Evolutionary conservation across 2,329 filamentous ascomycete genomes (phyloP).

Genomic region (Phaeosphaeria sp.): DNA sequence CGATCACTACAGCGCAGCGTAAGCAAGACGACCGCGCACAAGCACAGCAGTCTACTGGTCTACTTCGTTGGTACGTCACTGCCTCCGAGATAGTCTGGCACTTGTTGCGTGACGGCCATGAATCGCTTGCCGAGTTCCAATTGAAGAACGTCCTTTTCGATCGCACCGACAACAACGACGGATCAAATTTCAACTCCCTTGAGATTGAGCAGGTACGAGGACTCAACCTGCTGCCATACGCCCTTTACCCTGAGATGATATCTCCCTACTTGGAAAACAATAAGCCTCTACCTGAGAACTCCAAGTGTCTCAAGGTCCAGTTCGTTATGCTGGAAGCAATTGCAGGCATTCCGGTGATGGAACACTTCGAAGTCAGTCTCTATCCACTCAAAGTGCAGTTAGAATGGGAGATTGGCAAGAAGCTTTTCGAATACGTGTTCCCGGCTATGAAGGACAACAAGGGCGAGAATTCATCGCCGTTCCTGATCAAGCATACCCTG

Average conservation of each 20-base stretch:
- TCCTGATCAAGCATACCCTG: constrained; percentile 62
- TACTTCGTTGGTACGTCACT: constrained; percentile 92
- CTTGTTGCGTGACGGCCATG: constrained; percentile 83
- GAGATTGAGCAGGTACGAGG: constrained; percentile 88
- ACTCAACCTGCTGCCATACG: constrained; percentile 86
- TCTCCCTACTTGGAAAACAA: constrained; percentile 79
- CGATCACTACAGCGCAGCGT: constrained; percentile 93
- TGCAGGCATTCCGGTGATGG: constrained; percentile 95
- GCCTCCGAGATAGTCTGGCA: constrained; percentile 98
- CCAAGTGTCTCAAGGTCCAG: constrained; percentile 90
- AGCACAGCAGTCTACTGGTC: constrained; percentile 74
- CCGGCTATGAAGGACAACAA: constrained; percentile 72
- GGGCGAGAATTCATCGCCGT: constrained; percentile 64
- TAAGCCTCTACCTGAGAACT: constrained; percentile 63
- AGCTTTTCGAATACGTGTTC: constrained; percentile 96
- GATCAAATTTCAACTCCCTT: constrained; percentile 91
- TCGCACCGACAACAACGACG: constrained; percentile 94
- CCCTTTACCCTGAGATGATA: constrained; percentile 95
- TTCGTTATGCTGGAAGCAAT: constrained; percentile 99
- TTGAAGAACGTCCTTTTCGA: constrained; percentile 91
- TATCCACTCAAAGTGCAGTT: constrained; percentile 94
- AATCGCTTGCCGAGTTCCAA: constrained; percentile 92
- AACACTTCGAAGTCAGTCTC: constrained; percentile 93
- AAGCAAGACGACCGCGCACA: constrained; percentile 72
- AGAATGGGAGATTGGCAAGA: constrained; percentile 90